These are phyloP conservation scores for Wallacemonas sp. DNA, from an alignment of 208 protist species.

Conservation along the genomic window DNA sequence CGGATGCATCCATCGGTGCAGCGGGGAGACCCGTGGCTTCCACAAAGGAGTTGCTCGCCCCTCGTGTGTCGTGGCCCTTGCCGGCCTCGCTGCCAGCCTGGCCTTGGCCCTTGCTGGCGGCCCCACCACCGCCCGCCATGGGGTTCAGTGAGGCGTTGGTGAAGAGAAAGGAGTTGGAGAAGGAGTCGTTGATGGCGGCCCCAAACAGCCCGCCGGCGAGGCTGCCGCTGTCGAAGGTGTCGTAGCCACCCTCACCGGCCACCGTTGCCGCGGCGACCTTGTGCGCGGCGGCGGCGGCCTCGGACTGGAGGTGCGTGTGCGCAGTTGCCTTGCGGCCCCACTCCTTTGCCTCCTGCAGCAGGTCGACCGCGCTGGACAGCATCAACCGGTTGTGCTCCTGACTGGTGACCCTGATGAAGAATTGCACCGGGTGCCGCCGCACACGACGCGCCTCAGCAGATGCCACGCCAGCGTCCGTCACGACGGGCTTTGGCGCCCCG, in stretches of 20 bases:
- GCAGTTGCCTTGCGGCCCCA: constrained; percentile 53
- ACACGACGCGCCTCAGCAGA: background rate
- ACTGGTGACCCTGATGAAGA: constrained; percentile 66
- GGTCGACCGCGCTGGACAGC: constrained; percentile 40
- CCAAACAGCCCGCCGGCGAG: constrained; percentile 12
- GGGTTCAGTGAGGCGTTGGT: background rate
- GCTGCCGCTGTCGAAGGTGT: constrained; percentile 6
- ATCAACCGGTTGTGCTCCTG: constrained; percentile 60
- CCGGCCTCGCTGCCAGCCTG: background rate
- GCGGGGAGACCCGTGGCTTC: background rate
- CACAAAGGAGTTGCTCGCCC: constrained; percentile 1
- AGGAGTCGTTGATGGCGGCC: constrained; percentile 14
- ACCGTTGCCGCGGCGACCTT: background rate
- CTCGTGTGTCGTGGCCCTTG: background rate
- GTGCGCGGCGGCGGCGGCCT: background rate
- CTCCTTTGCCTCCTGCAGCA: constrained; percentile 57
- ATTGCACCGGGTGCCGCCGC: constrained; percentile 69
- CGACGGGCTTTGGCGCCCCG: background rate
- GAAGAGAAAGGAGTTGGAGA: constrained; percentile 15
- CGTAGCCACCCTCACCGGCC: constrained; percentile 10
- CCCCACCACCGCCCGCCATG: background rate
- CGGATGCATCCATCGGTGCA: background rate
- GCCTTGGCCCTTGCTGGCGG: background rate
- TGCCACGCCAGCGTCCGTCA: background rate
- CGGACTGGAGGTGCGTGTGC: constrained; percentile 1